Conservation (phyloP, 768 basidiomycete genomes). For the Amanita phalloides region DNA sequence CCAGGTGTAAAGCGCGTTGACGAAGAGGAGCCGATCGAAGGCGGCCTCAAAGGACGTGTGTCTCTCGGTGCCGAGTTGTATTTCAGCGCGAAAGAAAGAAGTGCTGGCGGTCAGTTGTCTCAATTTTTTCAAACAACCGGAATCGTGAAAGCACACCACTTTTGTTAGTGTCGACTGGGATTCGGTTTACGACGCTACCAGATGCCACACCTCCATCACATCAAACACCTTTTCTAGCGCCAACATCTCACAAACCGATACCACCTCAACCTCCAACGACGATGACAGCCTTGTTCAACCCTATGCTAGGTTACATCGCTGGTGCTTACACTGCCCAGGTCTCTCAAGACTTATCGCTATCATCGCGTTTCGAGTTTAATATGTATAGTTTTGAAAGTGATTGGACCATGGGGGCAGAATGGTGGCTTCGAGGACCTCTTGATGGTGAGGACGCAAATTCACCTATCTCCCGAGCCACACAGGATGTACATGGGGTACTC, state of each 20-base stretch:
- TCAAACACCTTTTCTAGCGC: constrained; percentile 30
- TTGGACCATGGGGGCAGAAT: constrained; percentile 91
- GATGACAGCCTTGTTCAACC: constrained; percentile 90
- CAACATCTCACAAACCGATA: constrained; percentile 24
- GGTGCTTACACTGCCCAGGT: constrained; percentile 86
- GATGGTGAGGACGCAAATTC: constrained; percentile 17
- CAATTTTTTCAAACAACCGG: background rate
- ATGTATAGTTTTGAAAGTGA: constrained; percentile 96
- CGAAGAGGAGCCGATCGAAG: constrained; percentile 88
- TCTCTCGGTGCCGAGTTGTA: constrained; percentile 92
- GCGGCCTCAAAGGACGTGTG: constrained; percentile 82
- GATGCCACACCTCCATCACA: constrained; percentile 64
- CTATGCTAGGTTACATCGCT: constrained; percentile 91
- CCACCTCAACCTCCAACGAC: constrained; percentile 83
- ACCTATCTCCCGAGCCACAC: constrained; percentile 10
- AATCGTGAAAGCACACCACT: background rate
- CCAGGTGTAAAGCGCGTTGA: constrained; percentile 69
- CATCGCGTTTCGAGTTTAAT: constrained; percentile 92
- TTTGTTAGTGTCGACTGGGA: constrained; percentile 72
- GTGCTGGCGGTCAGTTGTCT: constrained; percentile 70
- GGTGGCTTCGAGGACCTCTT: constrained; percentile 73
- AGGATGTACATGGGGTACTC: constrained; percentile 66
- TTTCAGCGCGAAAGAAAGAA: constrained; percentile 86
- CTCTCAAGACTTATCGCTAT: constrained; percentile 74
- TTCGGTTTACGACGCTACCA: constrained; percentile 89